Evolutionary conservation across 306 rosid species (phyloP).

Genomic region (Prunus mume): DNA sequence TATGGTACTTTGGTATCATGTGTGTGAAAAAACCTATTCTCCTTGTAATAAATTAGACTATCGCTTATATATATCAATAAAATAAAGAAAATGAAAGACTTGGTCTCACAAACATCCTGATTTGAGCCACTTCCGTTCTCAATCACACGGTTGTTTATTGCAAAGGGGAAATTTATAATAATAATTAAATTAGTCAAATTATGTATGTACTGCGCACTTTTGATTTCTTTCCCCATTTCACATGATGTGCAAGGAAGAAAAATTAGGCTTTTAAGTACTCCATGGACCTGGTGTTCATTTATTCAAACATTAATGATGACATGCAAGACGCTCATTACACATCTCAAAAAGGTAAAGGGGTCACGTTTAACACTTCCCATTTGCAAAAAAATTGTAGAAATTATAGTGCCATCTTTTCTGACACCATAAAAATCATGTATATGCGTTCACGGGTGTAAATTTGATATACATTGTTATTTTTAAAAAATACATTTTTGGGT

Average conservation of each 20-base stretch:
- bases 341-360: neutral
- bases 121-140: neutral
- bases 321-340: neutral
- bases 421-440: neutral
- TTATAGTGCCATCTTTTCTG: neutral
- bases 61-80: too few relatives aligned
- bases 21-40: accelerated
- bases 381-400: neutral
- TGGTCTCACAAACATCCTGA: neutral
- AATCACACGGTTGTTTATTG: slow-evolving; percentile 2
- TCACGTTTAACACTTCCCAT: neutral
- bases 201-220: neutral
- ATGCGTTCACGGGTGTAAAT: neutral
- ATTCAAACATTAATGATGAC: neutral
- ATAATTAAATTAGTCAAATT: too few relatives aligned
- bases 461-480: too few relatives aligned
- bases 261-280: neutral
- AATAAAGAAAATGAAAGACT: neutral
- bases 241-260: neutral
- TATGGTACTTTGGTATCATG: accelerated
- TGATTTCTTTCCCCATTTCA: neutral
- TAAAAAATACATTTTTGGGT: neutral
- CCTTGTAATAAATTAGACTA: too few relatives aligned
- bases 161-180: neutral
- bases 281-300: neutral